Evolutionary conservation across 2,329 filamentous ascomycete species (phyloP).

Genomic region (Monilinia laxa): DNA sequence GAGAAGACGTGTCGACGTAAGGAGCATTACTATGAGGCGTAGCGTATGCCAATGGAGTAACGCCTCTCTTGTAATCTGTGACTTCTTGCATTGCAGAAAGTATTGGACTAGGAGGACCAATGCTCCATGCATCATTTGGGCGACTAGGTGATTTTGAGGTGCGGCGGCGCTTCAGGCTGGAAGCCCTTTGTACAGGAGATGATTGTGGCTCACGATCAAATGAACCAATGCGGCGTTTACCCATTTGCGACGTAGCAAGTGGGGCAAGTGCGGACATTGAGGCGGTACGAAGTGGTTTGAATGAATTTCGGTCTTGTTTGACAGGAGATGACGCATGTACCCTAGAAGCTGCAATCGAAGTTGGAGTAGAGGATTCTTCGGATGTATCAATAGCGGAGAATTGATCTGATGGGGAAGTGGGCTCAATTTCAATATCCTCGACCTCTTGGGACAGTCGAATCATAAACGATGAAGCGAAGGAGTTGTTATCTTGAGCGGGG

Average conservation of each 20-base stretch:
- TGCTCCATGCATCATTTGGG: conserved; percentile 53
- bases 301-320: conserved; percentile 39
- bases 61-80: conserved; percentile 43
- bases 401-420: conserved; percentile 37
- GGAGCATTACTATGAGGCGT: conserved; percentile 69
- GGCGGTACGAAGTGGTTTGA: conserved; percentile 51
- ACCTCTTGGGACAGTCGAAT: conserved; percentile 45
- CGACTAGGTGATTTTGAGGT: conserved; percentile 57
- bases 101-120: conserved; percentile 38
- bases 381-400: conserved; percentile 38
- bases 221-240: conserved; percentile 50
- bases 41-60: conserved; percentile 68
- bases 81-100: conserved; percentile 30
- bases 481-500: background rate
- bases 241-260: conserved; percentile 42
- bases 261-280: conserved; percentile 51
- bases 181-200: conserved; percentile 25
- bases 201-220: conserved; percentile 41
- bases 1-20: conserved; percentile 31
- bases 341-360: conserved; percentile 28
- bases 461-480: conserved; percentile 46
- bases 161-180: conserved; percentile 39
- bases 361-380: conserved; percentile 34
- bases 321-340: conserved; percentile 28
- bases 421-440: conserved; percentile 31